Evolutionary conservation across 2,329 filamentous ascomycete genomes (phyloP), one percentile per base, ranked within the genome.

Genomic region (Bisporella sp.): DNA sequence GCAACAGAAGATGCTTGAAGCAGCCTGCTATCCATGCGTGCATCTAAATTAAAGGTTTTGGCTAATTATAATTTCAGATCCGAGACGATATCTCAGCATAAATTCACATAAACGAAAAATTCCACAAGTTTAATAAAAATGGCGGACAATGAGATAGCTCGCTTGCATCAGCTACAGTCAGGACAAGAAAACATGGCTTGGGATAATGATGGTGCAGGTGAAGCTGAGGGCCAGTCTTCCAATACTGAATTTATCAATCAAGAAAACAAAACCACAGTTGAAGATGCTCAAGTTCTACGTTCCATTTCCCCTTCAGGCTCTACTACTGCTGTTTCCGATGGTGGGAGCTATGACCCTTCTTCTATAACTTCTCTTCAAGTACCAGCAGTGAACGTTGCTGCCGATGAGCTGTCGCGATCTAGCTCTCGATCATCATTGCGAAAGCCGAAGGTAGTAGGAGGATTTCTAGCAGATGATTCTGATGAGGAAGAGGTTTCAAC

Each of bases 261-360:
- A 58, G 59, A 64, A 62, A 57, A 61, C 56, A 60, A 62, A 66
- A 60, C 66, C 62, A 59, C 57, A 55, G 54, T 62, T 65, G 57
- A 61, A 65, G 64, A 66, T 66, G 63, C 65, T 56, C 62, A 64
- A 64, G 59, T 62, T 60, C 60, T 64, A 59, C 57, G 64, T 66
- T 62, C 61, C 63, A 59, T 65, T 55, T 64, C 64, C 60, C 60
- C 61, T 58, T 62, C 63, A 54, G 59, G 50, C 54, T 52, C 55
- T 61, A 57, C 49, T 60, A 57, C 49, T 60, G 57, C 55, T 53
- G 55, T 57, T 57, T 59, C 61, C 46, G 61, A 62, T 60, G 61
- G 48, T 57, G 64, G 56, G 55, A 63, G 55, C 53, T 63, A 64
- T 64, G 59, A 65, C 47, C 63, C 64, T 55, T 56, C 61, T 58